Evolutionary conservation across 768 basidiomycete species (phyloP).

Genomic region (Naganishia vaughanmartiniae): DNA sequence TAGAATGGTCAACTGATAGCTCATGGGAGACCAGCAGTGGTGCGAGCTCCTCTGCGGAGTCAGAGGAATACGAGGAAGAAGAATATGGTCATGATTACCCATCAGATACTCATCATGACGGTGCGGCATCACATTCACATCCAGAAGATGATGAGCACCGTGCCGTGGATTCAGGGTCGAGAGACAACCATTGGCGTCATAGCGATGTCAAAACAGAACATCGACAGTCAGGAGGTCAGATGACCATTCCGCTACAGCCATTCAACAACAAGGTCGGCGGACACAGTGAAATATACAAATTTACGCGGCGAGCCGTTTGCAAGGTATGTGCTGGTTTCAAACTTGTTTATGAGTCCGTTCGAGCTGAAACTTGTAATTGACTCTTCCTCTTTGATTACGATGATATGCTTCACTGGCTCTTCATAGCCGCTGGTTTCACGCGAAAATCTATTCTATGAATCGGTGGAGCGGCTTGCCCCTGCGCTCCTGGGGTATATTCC

Average conservation of each 20-base stretch:
- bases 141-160: background rate
- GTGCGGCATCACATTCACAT: background rate
- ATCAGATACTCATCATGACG: background rate
- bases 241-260: slow-evolving; percentile 82
- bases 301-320: slow-evolving; percentile 94
- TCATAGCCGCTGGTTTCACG: slow-evolving; percentile 86
- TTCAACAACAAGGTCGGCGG: slow-evolving; percentile 98
- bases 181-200: background rate
- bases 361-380: background rate
- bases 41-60: slow-evolving; percentile 11
- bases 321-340: slow-evolving; percentile 65
- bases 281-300: slow-evolving; percentile 94
- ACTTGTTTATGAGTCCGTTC: background rate
- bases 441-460: slow-evolving; percentile 96
- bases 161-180: background rate
- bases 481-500: slow-evolving; percentile 91
- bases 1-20: background rate
- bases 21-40: slow-evolving; percentile 22
- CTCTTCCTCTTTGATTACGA: slow-evolving; percentile 31
- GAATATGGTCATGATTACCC: background rate
- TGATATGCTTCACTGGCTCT: no score
- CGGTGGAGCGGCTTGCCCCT: slow-evolving; percentile 89
- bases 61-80: slow-evolving; percentile 10
- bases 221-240: slow-evolving; percentile 25
- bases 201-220: background rate